Evolutionary conservation across 2,329 filamentous ascomycete species (phyloP).

Genomic region (Teratosphaeria epicoccoides): DNA sequence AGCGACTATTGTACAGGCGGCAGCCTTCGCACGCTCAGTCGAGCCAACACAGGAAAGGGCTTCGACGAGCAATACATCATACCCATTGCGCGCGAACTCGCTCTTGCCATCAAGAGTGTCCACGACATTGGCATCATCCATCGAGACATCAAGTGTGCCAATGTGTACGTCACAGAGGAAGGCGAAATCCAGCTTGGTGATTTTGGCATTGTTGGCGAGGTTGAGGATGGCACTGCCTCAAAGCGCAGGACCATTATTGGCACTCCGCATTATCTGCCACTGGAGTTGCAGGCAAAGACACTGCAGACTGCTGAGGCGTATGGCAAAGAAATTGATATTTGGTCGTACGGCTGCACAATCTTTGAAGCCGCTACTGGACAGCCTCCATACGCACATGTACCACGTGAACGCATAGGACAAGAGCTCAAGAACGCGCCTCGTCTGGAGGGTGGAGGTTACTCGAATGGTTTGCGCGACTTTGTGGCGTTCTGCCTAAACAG

Average conservation of each 20-base stretch:
- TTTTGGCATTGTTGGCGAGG: conserved; percentile 70
- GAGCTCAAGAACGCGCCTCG: conserved; percentile 48
- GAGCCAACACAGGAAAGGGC: conserved; percentile 28
- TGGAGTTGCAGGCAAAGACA: conserved; percentile 44
- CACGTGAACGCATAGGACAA: conserved; percentile 17
- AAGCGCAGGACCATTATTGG: conserved; percentile 75
- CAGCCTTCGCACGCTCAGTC: conserved; percentile 59
- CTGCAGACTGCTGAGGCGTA: conserved; percentile 31
- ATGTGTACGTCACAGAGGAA: conserved; percentile 67
- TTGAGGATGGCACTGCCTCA: conserved; percentile 54
- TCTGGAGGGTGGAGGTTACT: conserved; percentile 62
- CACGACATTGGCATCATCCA: conserved; percentile 57
- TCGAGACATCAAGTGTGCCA: conserved; percentile 59
- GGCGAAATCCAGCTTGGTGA: conserved; percentile 73
- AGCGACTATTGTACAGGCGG: conserved; percentile 79
- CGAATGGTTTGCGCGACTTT: conserved; percentile 55
- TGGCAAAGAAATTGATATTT: conserved; percentile 55
- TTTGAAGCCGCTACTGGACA: conserved; percentile 71
- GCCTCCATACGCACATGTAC: conserved; percentile 47
- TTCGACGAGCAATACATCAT: conserved; percentile 53
- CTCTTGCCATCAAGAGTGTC: conserved; percentile 49
- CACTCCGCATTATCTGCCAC: conserved; percentile 80
- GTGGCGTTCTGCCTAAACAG: conserved; percentile 64
- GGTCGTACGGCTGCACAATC: conserved; percentile 73
- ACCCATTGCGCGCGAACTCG: conserved; percentile 53